Conservation (phyloP, 2,329 filamentous ascomycete species). For the Zopfia rhizophila region DNA sequence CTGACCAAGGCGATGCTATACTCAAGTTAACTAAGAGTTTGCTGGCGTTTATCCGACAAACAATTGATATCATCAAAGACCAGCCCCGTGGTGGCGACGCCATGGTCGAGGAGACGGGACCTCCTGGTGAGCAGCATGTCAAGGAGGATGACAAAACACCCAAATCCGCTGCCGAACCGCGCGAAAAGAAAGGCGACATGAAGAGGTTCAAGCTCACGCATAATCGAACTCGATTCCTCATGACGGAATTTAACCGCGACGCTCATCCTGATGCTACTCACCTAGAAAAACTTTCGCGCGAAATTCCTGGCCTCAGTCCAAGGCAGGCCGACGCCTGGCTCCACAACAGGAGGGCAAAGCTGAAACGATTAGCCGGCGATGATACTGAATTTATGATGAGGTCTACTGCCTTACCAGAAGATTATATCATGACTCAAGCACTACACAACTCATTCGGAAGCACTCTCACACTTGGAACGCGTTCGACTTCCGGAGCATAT, state of each 20-base stretch:
- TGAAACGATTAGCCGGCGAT: slow-evolving; percentile 69
- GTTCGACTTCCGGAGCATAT: slow-evolving; percentile 58
- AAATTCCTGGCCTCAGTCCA: slow-evolving; percentile 91
- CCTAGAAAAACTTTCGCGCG: slow-evolving; percentile 83
- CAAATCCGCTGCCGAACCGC: slow-evolving; percentile 60
- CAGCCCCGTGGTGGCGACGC: slow-evolving; percentile 52
- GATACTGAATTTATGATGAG: slow-evolving; percentile 70
- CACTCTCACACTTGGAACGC: slow-evolving; percentile 57
- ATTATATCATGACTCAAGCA: slow-evolving; percentile 69
- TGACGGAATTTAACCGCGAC: slow-evolving; percentile 96
- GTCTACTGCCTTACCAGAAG: slow-evolving; percentile 67
- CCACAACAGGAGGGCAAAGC: slow-evolving; percentile 80
- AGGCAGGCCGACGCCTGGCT: slow-evolving; percentile 98
- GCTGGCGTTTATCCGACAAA: no score
- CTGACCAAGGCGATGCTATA: no score
- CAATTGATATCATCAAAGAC: slow-evolving; percentile 40
- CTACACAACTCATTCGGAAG: slow-evolving; percentile 65
- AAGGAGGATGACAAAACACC: slow-evolving; percentile 47
- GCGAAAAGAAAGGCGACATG: slow-evolving; percentile 66
- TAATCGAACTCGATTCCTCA: slow-evolving; percentile 95
- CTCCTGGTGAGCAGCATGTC: slow-evolving; percentile 36
- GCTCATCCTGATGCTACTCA: slow-evolving; percentile 93
- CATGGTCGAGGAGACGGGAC: slow-evolving; percentile 53
- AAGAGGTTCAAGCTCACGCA: slow-evolving; percentile 91
- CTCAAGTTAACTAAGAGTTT: no score